Conservation (phyloP, 2,329 filamentous ascomycete genomes). For the Colletotrichum salicis region DNA sequence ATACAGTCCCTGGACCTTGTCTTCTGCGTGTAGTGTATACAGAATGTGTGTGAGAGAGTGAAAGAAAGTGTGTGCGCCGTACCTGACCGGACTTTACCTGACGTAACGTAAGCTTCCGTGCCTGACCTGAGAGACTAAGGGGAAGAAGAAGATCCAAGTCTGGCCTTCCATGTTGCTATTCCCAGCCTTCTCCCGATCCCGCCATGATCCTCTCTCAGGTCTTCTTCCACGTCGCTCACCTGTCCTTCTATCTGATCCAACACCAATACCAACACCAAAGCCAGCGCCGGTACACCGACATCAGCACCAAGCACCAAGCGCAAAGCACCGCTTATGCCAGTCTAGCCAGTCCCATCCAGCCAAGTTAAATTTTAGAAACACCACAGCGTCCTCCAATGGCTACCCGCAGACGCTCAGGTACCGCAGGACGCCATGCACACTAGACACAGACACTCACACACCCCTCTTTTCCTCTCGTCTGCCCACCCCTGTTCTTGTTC, state of each 20-base stretch:
- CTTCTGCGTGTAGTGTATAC: neutral
- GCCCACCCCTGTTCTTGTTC: neutral
- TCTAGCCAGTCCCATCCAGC: neutral
- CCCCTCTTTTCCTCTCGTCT: neutral
- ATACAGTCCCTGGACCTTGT: neutral
- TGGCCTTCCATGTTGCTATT: neutral
- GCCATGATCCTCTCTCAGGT: neutral
- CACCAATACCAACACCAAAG: neutral
- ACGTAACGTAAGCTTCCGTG: neutral
- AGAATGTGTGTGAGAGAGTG: neutral
- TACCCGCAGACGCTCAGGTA: constrained; percentile 16
- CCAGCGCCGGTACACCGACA: neutral
- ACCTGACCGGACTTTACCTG: neutral
- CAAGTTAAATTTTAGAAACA: constrained; percentile 28
- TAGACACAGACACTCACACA: neutral
- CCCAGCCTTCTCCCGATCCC: constrained; percentile 20
- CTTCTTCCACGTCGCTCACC: neutral
- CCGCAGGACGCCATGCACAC: constrained; percentile 9
- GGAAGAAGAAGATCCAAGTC: neutral
- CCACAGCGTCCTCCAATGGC: constrained; percentile 12
- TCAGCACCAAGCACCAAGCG: neutral
- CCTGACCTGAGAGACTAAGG: neutral
- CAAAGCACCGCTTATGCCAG: neutral
- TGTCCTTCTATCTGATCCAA: neutral
- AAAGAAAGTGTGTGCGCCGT: neutral